Evolutionary conservation across 768 basidiomycete genomes (phyloP).

Genomic region (Floccularia luteovirens): DNA sequence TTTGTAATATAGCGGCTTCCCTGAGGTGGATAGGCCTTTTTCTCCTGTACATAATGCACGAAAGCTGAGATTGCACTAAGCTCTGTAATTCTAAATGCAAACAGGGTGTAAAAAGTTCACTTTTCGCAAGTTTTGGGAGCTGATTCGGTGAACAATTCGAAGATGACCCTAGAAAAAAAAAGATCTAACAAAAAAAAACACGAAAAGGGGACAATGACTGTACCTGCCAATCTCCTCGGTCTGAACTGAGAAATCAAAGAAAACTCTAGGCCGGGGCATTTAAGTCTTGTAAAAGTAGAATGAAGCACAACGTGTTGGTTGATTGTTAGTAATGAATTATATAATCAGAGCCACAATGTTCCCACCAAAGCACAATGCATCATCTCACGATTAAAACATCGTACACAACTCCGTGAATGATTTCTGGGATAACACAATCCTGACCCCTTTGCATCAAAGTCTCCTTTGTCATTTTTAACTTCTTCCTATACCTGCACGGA

Average conservation of each 20-base stretch:
- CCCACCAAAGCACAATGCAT: too few relatives aligned
- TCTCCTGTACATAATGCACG: constrained; percentile 84
- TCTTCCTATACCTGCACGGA: too few relatives aligned
- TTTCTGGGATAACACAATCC: too few relatives aligned
- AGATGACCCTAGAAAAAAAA: constrained; percentile 43
- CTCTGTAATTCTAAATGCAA: constrained; percentile 2
- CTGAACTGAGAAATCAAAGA: constrained; percentile 58
- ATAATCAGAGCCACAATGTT: too few relatives aligned
- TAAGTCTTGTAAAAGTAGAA: neutral
- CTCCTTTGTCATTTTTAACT: too few relatives aligned
- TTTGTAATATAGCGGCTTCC: constrained; percentile 80
- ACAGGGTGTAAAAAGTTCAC: constrained; percentile 24
- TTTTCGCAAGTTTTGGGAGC: constrained; percentile 78
- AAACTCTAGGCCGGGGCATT: constrained; percentile 57
- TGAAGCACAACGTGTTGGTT: too few relatives aligned
- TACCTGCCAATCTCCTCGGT: constrained; percentile 49
- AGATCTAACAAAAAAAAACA: constrained; percentile 5
- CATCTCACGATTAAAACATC: too few relatives aligned
- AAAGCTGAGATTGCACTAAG: constrained; percentile 44
- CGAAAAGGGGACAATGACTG: constrained; percentile 6
- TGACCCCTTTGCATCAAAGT: too few relatives aligned
- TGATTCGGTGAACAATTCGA: constrained; percentile 69
- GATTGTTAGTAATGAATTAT: too few relatives aligned
- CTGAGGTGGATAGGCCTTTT: constrained; percentile 61
- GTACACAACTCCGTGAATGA: too few relatives aligned